Conservation (phyloP, 2,329 filamentous ascomycete genomes). For the Dactylella cylindrospora region DNA sequence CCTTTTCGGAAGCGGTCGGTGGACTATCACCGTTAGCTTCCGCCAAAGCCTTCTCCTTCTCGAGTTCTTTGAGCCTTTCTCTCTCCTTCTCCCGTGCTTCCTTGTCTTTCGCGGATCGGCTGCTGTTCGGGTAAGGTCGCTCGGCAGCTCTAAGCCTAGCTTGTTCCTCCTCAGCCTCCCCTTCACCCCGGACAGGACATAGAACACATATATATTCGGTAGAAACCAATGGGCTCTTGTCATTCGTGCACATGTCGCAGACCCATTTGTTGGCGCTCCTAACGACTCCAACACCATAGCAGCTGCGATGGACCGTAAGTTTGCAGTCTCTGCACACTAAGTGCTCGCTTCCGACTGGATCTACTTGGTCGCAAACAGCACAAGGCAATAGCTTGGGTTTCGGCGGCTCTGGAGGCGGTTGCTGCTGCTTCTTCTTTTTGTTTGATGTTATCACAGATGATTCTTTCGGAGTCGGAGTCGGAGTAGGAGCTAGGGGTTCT, state of each 20-base stretch:
- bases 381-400: slow-evolving; percentile 79
- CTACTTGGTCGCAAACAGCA: slow-evolving; percentile 75
- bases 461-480: slow-evolving; percentile 54
- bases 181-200: slow-evolving; percentile 70
- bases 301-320: slow-evolving; percentile 84
- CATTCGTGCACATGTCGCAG: slow-evolving; percentile 94
- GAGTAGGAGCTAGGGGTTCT: slow-evolving; percentile 53
- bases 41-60: slow-evolving; percentile 71
- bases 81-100: slow-evolving; percentile 85
- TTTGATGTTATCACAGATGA: slow-evolving; percentile 51
- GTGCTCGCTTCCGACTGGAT: slow-evolving; percentile 70
- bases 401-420: slow-evolving; percentile 71
- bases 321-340: slow-evolving; percentile 83
- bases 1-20: slow-evolving; percentile 43
- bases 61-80: slow-evolving; percentile 56
- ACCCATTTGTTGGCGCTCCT: slow-evolving; percentile 78
- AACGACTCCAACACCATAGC: slow-evolving; percentile 79
- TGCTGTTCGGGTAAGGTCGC: slow-evolving; percentile 62
- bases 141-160: slow-evolving; percentile 44
- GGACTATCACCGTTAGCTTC: slow-evolving; percentile 43
- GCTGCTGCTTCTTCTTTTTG: slow-evolving; percentile 57
- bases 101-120: slow-evolving; percentile 86
- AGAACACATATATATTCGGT: slow-evolving; percentile 79
- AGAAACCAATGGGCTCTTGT: slow-evolving; percentile 88
- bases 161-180: slow-evolving; percentile 60